Evolutionary conservation across 2,329 filamentous ascomycete species (phyloP).

Genomic region (Aureobasidium namibiae): DNA sequence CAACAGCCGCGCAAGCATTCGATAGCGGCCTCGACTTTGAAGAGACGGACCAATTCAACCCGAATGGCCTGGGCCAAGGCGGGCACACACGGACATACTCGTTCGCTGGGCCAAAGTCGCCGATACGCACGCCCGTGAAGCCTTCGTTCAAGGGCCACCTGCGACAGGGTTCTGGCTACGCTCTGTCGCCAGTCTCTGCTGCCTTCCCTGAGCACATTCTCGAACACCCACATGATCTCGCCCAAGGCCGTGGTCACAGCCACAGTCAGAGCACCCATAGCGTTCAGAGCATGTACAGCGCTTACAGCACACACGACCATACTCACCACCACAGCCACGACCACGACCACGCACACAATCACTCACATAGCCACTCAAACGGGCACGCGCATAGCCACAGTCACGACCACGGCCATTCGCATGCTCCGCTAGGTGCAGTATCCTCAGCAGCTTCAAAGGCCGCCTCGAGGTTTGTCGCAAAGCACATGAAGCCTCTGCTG

Average conservation of each 20-base stretch:
- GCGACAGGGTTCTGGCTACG: constrained; percentile 5
- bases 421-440: not conserved
- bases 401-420: not conserved
- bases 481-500: not conserved
- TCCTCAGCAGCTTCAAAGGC: not conserved
- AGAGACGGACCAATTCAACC: constrained; percentile 9
- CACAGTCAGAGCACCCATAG: not conserved
- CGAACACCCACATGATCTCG: not conserved
- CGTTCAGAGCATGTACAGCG: not conserved
- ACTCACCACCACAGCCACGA: constrained; percentile 7
- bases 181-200: constrained; percentile 8
- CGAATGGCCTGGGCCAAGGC: constrained; percentile 9
- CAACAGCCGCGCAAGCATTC: not conserved
- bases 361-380: constrained; percentile 18
- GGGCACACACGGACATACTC: constrained; percentile 24
- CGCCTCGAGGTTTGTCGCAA: not conserved
- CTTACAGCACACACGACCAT: constrained; percentile 21
- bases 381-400: not conserved
- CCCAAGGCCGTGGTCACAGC: constrained; percentile 23
- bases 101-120: constrained; percentile 5
- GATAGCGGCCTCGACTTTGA: constrained; percentile 11
- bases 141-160: constrained; percentile 4
- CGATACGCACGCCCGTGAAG: constrained; percentile 5
- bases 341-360: constrained; percentile 29
- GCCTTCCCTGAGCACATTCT: constrained; percentile 10